phyloP scores from a whole-genome alignment of 1,284 basidiomycete species.

The Exobasidium cylindrosporum region DNA sequence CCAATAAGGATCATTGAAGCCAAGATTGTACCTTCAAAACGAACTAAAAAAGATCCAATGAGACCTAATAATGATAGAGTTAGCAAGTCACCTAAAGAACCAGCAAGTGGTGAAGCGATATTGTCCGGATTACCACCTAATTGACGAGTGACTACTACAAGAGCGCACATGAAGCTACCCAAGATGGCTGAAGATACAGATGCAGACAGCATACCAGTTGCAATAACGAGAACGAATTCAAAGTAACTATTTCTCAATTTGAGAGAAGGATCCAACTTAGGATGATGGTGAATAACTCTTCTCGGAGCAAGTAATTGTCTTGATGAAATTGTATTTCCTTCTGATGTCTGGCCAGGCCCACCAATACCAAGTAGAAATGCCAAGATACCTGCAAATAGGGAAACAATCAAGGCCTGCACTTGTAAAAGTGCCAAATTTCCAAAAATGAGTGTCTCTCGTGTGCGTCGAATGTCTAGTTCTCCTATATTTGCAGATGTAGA shows the following conservation, averaged over 20 bases:
- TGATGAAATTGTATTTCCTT: neutral
- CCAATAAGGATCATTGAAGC: conserved; percentile 66
- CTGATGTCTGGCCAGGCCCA: neutral
- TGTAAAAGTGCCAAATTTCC: conserved; percentile 86
- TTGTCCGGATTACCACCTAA: conserved; percentile 86
- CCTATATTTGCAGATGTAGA: conserved; percentile 69
- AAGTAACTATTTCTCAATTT: conserved; percentile 56
- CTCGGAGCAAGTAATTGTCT: conserved; percentile 10
- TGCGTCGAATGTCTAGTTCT: conserved; percentile 72
- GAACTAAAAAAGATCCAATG: conserved; percentile 49
- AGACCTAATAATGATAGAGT: conserved; percentile 62
- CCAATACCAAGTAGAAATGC: conserved; percentile 69
- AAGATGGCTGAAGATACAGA: conserved; percentile 75
- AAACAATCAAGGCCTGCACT: conserved; percentile 87
- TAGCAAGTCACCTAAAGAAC: conserved; percentile 86
- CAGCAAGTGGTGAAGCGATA: conserved; percentile 87
- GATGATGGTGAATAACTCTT: conserved; percentile 50
- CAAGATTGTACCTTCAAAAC: conserved; percentile 55
- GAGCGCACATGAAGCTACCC: conserved; percentile 85
- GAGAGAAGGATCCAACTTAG: conserved; percentile 37
- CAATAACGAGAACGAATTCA: conserved; percentile 75
- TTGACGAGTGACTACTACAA: conserved; percentile 75
- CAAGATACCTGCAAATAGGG: conserved; percentile 77
- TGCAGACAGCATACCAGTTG: conserved; percentile 83
- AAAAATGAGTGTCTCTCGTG: conserved; percentile 68